A percentile compares a stretch with the other conserved stretches of the same genome.
Conservation (phyloP, 2,329 filamentous ascomycete species). For the Monosporascus ibericus region DNA sequence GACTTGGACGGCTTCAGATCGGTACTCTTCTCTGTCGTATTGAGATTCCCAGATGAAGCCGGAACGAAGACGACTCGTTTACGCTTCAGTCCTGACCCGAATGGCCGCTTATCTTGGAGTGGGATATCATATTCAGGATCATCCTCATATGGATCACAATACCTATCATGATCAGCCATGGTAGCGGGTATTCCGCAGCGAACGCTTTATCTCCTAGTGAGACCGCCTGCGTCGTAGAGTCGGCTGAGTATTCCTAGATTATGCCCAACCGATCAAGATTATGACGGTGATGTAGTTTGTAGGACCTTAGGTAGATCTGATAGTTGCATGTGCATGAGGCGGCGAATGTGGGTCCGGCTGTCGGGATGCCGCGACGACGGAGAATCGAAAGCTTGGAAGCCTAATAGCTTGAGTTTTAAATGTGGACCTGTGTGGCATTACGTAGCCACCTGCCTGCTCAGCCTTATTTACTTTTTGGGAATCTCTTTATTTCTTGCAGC, state of each 20-base stretch:
- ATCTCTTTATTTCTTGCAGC: not conserved
- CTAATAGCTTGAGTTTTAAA: not conserved
- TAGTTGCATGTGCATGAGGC: not conserved
- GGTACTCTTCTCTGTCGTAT: constrained; percentile 15
- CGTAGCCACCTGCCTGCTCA: not conserved
- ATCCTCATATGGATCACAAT: constrained; percentile 11
- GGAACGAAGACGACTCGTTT: constrained; percentile 52
- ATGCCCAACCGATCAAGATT: not conserved
- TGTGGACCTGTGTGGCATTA: not conserved
- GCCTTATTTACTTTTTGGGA: not conserved
- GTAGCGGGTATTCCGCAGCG: no score
- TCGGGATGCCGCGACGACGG: not conserved
- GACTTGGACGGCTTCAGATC: constrained; percentile 22
- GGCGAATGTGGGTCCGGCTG: not conserved
- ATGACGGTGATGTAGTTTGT: not conserved
- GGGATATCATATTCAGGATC: constrained; percentile 41
- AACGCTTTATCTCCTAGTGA: not conserved
- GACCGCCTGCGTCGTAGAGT: not conserved
- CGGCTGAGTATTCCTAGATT: not conserved
- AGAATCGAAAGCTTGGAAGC: not conserved
- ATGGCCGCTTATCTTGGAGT: constrained; percentile 47
- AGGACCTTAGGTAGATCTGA: no score
- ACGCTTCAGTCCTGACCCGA: constrained; percentile 50
- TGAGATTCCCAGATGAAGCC: constrained; percentile 35
- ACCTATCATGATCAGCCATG: constrained; percentile 10